Evolutionary conservation across 176 grass and related monocot genomes (phyloP).

Genomic region (Pontederia paniculata): DNA sequence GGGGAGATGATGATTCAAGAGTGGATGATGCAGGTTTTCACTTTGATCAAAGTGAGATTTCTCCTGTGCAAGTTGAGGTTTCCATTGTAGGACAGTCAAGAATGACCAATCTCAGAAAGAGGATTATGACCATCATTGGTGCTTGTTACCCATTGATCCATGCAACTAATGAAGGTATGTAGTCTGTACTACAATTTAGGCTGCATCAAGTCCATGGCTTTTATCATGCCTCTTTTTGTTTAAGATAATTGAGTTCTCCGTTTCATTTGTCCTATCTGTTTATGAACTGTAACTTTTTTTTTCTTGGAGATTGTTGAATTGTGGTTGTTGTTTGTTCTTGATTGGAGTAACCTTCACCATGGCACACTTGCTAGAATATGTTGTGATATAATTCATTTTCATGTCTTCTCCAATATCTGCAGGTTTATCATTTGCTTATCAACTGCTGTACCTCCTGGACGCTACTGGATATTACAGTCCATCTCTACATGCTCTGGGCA

Average conservation of each 20-base stretch:
- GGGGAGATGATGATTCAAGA: slow-evolving; percentile 62
- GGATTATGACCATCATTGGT: slow-evolving; percentile 45
- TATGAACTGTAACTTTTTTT: no score
- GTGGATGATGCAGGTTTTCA: slow-evolving; percentile 59
- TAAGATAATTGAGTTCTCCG: background rate
- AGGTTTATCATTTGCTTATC: slow-evolving; percentile 92
- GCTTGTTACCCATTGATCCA: slow-evolving; percentile 99
- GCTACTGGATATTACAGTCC: slow-evolving; percentile 78
- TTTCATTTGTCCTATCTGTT: no score
- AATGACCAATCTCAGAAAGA: slow-evolving; percentile 58
- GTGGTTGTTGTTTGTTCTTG: no score
- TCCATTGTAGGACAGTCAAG: slow-evolving; percentile 36
- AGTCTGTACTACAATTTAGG: slow-evolving; percentile 9
- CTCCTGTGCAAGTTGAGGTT: slow-evolving; percentile 30
- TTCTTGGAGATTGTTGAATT: no score
- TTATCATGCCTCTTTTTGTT: slow-evolving; percentile 1
- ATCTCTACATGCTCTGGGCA: slow-evolving; percentile 63
- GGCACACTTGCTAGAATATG: background rate
- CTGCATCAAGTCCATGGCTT: background rate
- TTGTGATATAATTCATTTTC: slow-evolving; percentile 11
- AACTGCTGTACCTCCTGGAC: slow-evolving; percentile 90
- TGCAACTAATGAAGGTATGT: slow-evolving; percentile 83
- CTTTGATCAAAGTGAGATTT: slow-evolving; percentile 57
- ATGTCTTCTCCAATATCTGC: slow-evolving; percentile 13
- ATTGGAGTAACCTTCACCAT: no score